Evolutionary conservation across 768 basidiomycete species (phyloP), one percentile per base, ranked within the genome.

Genomic region (Mycena venus): DNA sequence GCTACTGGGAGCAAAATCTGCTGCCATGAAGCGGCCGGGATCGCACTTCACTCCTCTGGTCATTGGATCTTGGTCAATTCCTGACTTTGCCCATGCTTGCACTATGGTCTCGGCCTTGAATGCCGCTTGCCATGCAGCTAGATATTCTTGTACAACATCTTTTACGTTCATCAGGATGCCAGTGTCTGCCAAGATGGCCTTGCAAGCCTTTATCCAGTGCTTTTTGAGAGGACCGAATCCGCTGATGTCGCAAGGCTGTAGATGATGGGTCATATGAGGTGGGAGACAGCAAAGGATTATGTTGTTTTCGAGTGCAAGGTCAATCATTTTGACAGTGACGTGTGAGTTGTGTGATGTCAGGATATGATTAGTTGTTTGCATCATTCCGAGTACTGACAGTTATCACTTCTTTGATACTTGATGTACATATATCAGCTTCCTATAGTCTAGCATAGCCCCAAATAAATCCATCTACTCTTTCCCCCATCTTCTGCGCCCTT

Each of bases 161-260:
- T 58, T 25, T 1, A 34, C 60, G 3, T 55, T 23, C 73, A 74
- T 68, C 7, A 61, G n/a, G 7, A 31, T 19, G 17, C 61, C 59
- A 58, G 79, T 31, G 59, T 73, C 9, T 72, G 69, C n/a, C 79
- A 34, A 4, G 76, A 53, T 9, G 10, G 72, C 69, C 32, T 82
- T 77, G 63, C 82, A 83, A 2, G 60, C 77, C 14, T 80, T 65
- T 6, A 74, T 55, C 85, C 85, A 88, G 21, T 65, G 77, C 1
- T 23, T 64, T 47, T 80, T 78, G 6, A 87, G 64, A 0, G 83
- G 84, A 1, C 80, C 82, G 76, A 89, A 89, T n/a, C 83, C 80
- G 1, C 84, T 84, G 72, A 89, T 84, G 78, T 89, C 84, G 38
- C 85, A 83, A 0, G 88, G 87, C 76, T 89, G 47, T 49, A 87